Conservation (phyloP, 2,329 filamentous ascomycete genomes). For the Pyricularia sp. region DNA sequence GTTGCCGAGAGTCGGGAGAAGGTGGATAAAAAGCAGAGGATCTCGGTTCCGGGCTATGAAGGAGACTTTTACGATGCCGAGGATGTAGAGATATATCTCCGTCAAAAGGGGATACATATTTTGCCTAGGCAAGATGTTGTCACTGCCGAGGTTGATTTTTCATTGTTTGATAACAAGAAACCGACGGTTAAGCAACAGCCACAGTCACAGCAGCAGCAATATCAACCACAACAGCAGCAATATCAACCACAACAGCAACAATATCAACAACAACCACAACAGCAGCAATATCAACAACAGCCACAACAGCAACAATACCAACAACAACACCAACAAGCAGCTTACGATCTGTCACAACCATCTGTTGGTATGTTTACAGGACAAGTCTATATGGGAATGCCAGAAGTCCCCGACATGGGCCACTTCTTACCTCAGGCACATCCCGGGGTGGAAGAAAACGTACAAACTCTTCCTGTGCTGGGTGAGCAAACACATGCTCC, state of each 20-base stretch:
- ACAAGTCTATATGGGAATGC: neutral
- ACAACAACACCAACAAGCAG: neutral
- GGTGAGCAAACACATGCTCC: neutral
- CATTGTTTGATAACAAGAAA: neutral
- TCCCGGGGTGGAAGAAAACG: neutral
- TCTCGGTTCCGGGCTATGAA: constrained; percentile 48
- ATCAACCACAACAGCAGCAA: neutral
- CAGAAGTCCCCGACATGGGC: neutral
- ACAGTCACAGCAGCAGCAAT: neutral
- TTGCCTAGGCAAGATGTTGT: constrained; percentile 47
- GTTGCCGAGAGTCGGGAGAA: constrained; percentile 27
- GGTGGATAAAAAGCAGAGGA: constrained; percentile 34
- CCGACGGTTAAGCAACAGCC: neutral
- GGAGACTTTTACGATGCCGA: constrained; percentile 67
- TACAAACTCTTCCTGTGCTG: neutral
- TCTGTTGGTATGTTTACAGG: neutral
- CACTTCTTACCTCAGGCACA: neutral
- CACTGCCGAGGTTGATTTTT: constrained; percentile 39
- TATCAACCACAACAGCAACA: neutral
- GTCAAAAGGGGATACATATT: constrained; percentile 48
- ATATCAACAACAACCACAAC: too few species aligned
- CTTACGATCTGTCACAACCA: neutral
- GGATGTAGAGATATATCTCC: constrained; percentile 64
- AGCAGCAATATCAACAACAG: neutral
- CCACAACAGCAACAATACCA: neutral